Conservation (phyloP, 495 filamentous ascomycete genomes). For the Lasiosphaeris hirsuta region DNA sequence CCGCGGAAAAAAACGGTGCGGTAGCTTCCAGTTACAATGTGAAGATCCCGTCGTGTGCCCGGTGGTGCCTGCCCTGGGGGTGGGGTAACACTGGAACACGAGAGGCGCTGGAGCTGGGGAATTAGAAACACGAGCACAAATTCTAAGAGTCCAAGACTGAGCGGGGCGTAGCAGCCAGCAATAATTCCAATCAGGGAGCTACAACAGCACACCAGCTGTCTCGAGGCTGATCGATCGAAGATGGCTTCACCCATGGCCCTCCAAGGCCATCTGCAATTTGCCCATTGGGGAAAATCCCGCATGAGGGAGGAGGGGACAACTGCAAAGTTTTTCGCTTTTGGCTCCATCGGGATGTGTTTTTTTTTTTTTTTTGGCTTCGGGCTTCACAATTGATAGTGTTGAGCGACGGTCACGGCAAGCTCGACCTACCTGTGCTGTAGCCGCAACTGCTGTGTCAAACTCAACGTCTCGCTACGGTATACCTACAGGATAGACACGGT, state of each 20-base stretch:
- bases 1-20: too few relatives aligned
- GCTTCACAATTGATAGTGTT: neutral
- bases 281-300: conserved; percentile 7
- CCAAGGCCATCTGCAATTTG: neutral
- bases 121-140: neutral
- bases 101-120: neutral
- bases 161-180: neutral
- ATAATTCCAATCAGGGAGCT: neutral
- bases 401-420: too few relatives aligned
- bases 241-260: neutral
- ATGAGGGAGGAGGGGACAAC: neutral
- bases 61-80: neutral
- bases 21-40: too few relatives aligned
- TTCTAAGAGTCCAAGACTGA: neutral
- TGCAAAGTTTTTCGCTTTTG: neutral
- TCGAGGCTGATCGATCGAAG: conserved; percentile 1
- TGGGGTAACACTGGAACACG: neutral
- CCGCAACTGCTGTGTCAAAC: too few relatives aligned
- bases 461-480: too few relatives aligned
- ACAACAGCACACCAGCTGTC: neutral
- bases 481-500: too few relatives aligned
- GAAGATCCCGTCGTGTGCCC: too few relatives aligned
- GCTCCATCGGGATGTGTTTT: neutral
- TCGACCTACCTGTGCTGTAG: too few relatives aligned
- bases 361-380: neutral